phyloP scores from a whole-genome alignment of 2,329 filamentous ascomycete genomes.

The Penicillium sp. region DNA sequence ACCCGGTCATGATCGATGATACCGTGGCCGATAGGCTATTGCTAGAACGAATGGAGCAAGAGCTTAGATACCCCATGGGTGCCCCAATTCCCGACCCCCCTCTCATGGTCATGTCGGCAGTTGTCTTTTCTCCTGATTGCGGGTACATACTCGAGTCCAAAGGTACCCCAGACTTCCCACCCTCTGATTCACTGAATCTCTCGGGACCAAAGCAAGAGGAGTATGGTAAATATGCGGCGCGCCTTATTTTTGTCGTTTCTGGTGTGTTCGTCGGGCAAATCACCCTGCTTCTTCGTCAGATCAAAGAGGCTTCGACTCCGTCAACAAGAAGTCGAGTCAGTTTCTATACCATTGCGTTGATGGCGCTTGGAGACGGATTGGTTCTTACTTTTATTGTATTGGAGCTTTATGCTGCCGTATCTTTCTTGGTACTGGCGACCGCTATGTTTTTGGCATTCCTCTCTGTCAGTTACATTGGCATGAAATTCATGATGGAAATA shows the following conservation, averaged over 20 bases:
- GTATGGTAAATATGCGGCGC: conserved; percentile 53
- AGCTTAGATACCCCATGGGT: conserved; percentile 61
- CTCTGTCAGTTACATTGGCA: conserved; percentile 63
- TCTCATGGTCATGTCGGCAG: conserved; percentile 59
- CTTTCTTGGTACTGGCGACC: conserved; percentile 58
- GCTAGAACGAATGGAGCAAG: conserved; percentile 57
- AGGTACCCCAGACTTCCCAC: conserved; percentile 56
- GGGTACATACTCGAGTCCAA: conserved; percentile 66
- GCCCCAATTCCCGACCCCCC: conserved; percentile 55
- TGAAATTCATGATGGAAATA: conserved; percentile 68
- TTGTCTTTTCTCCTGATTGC: conserved; percentile 66
- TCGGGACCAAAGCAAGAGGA: conserved; percentile 60
- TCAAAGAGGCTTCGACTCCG: conserved; percentile 65
- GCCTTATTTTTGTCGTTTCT: conserved; percentile 56
- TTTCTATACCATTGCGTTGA: conserved; percentile 64
- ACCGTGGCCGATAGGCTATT: conserved; percentile 35
- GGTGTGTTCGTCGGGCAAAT: conserved; percentile 55
- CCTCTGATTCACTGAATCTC: conserved; percentile 55
- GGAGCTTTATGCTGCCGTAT: conserved; percentile 56
- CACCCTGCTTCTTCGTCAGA: conserved; percentile 60
- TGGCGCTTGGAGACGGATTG: conserved; percentile 63
- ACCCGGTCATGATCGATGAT: conserved; percentile 40
- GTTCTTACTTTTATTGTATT: conserved; percentile 58
- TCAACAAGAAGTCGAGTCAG: conserved; percentile 65
- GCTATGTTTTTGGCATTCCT: conserved; percentile 62